Evolutionary conservation across 345 rosid species (phyloP).

Genomic region (Brassica juncea): DNA sequence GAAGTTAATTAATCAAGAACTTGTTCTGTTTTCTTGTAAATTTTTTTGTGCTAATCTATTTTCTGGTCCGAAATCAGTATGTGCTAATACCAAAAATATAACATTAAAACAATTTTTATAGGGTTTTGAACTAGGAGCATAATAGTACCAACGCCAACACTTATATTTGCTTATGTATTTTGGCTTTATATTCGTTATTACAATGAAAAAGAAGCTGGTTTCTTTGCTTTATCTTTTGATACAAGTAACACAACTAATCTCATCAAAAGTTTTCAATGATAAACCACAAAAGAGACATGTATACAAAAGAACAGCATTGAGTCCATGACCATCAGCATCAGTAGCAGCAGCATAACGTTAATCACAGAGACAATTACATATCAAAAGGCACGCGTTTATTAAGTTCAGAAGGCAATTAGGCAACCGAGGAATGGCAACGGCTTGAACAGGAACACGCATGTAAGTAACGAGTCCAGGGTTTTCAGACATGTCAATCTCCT

Average conservation of each 20-base stretch:
- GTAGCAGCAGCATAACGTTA: not conserved
- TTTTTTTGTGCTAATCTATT: not conserved
- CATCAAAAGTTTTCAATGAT: too few species aligned
- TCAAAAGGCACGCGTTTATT: conserved; percentile 59
- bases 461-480: conserved; percentile 68
- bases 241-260: too few species aligned
- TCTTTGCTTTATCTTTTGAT: too few species aligned
- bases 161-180: not conserved
- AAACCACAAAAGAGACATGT: too few species aligned
- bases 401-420: conserved; percentile 46
- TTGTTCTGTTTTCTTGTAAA: not conserved
- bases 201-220: not conserved
- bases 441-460: conserved; percentile 59
- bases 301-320: too few species aligned
- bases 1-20: conserved; percentile 23
- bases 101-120: too few species aligned
- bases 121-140: not conserved
- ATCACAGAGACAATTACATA: conserved; percentile 33
- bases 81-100: not conserved
- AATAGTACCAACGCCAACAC: not conserved
- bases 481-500: conserved; percentile 65
- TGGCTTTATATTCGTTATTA: not conserved
- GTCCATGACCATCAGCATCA: conserved; percentile 1
- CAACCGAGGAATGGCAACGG: conserved; percentile 55
- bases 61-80: not conserved